phyloP scores from a whole-genome alignment of 164 flowering plant genomes.

The Chloranthus sessilifolius region DNA sequence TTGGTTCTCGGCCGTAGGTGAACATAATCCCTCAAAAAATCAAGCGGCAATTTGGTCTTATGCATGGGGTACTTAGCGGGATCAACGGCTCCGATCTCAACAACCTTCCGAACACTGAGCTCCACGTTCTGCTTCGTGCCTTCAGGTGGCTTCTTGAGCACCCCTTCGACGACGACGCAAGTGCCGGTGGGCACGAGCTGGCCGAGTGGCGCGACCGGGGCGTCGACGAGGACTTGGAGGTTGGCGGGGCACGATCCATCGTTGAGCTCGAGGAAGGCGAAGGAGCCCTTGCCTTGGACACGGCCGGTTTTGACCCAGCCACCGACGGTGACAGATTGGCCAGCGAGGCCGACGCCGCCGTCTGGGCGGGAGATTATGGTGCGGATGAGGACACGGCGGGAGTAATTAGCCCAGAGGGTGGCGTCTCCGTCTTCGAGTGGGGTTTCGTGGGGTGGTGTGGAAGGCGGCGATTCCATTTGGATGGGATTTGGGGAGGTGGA shows the following conservation, averaged over 20 bases:
- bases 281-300: slow-evolving; percentile 73
- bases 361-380: slow-evolving; percentile 56
- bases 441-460: too few species aligned
- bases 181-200: slow-evolving; percentile 75
- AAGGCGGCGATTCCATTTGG: too few species aligned
- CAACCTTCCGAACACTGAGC: slow-evolving; percentile 53
- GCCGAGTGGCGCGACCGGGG: slow-evolving; percentile 34
- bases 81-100: slow-evolving; percentile 65
- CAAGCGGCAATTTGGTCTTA: slow-evolving; percentile 73
- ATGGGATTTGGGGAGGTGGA: too few species aligned
- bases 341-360: slow-evolving; percentile 68
- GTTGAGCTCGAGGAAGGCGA: slow-evolving; percentile 80
- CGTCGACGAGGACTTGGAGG: slow-evolving; percentile 75
- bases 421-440: too few species aligned
- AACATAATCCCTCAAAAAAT: slow-evolving; percentile 60
- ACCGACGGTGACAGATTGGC: slow-evolving; percentile 49
- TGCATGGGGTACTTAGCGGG: slow-evolving; percentile 78
- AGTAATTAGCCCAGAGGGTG: too few species aligned
- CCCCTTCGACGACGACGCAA: slow-evolving; percentile 61
- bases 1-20: slow-evolving; percentile 82
- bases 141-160: slow-evolving; percentile 65
- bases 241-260: slow-evolving; percentile 87
- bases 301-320: slow-evolving; percentile 97
- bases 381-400: slow-evolving; percentile 60
- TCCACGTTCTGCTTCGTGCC: slow-evolving; percentile 82